Evolutionary conservation across 2,329 filamentous ascomycete genomes (phyloP).

Genomic region (Beauveria australis): DNA sequence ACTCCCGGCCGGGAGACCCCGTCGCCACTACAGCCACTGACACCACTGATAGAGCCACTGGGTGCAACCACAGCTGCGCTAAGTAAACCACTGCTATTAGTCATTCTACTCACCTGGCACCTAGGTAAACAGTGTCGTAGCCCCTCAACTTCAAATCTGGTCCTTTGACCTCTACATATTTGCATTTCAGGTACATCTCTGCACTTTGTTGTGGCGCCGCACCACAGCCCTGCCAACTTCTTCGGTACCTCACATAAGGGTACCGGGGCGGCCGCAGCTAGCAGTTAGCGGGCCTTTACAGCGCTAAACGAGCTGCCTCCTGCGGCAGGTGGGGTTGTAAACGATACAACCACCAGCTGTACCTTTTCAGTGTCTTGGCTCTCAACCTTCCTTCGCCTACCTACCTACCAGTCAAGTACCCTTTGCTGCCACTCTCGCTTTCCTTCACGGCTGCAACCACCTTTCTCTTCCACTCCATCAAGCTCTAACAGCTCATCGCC

Average conservation of each 20-base stretch:
- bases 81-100: background rate
- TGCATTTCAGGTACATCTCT: background rate
- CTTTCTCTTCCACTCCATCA: conserved; percentile 1
- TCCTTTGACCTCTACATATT: background rate
- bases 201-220: background rate
- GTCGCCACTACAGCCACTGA: background rate
- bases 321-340: background rate
- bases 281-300: background rate
- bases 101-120: background rate
- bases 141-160: background rate
- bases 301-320: background rate
- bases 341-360: background rate
- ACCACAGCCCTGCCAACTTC: background rate
- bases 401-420: background rate
- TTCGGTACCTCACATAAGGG: background rate
- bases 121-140: background rate
- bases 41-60: background rate
- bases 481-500: background rate
- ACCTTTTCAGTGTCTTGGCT: conserved; percentile 1
- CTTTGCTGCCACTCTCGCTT: conserved; percentile 1
- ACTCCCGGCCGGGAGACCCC: background rate
- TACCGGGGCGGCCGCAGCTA: background rate
- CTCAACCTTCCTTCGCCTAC: background rate
- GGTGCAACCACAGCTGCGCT: background rate
- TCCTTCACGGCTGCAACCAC: conserved; percentile 3